Evolutionary conservation across 768 basidiomycete species (phyloP).

Genomic region (Trichaptum fuscoviolaceum): DNA sequence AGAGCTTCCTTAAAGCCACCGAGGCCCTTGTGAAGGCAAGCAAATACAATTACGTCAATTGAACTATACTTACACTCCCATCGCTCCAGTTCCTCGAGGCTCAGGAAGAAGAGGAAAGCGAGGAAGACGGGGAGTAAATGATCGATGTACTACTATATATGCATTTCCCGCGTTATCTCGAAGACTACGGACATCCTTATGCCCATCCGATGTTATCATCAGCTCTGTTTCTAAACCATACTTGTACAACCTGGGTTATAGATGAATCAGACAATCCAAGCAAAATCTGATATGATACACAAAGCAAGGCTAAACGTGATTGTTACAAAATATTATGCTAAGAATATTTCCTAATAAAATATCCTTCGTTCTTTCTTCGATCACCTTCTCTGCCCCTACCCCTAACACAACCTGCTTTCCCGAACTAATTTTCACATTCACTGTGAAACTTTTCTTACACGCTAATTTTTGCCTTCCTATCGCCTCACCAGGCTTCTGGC

Average conservation of each 20-base stretch:
- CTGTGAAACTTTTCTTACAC: neutral
- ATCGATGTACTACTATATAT: slow-evolving; percentile 19
- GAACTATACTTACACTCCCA: slow-evolving; percentile 7
- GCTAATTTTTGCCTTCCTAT: slow-evolving; percentile 21
- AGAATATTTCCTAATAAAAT: neutral
- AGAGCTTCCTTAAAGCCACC: slow-evolving; percentile 89
- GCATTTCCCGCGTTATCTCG: slow-evolving; percentile 2
- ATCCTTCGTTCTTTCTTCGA: neutral
- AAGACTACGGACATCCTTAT: slow-evolving; percentile 1
- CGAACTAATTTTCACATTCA: neutral
- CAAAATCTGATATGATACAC: neutral
- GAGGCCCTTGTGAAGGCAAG: slow-evolving; percentile 84
- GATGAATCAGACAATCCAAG: neutral
- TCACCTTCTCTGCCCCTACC: neutral
- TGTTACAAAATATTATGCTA: neutral
- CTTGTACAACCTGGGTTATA: slow-evolving; percentile 7
- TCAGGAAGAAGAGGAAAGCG: slow-evolving; percentile 64
- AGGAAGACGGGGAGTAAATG: slow-evolving; percentile 65
- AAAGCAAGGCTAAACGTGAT: neutral
- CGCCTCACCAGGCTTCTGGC: slow-evolving; percentile 72
- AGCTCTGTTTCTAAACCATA: neutral
- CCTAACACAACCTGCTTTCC: no score
- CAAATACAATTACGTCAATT: slow-evolving; percentile 4
- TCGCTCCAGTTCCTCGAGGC: slow-evolving; percentile 60
- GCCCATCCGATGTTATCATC: neutral